Evolutionary conservation across 2,329 filamentous ascomycete genomes (phyloP).

Genomic region (Microdochium trichocladiopsis): DNA sequence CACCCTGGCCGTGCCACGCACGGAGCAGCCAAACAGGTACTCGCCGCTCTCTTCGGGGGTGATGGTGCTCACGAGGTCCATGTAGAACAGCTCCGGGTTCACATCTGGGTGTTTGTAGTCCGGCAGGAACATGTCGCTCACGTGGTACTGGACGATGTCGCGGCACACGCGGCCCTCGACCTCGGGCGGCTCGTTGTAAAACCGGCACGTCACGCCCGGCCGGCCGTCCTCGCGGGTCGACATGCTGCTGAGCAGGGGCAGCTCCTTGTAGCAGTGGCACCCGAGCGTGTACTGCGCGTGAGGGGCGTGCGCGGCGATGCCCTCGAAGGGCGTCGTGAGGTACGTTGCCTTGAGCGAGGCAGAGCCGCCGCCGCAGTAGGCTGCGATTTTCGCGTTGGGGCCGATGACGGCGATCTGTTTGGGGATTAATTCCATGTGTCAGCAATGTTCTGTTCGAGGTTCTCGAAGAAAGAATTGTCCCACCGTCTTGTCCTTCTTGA

Average conservation of each 20-base stretch:
- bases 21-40: slow-evolving; percentile 62
- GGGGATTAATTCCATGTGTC: not conserved
- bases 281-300: slow-evolving; percentile 47
- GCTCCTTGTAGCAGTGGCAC: slow-evolving; percentile 59
- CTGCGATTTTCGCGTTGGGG: slow-evolving; percentile 50
- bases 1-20: slow-evolving; percentile 56
- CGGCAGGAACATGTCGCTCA: slow-evolving; percentile 64
- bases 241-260: slow-evolving; percentile 53
- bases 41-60: slow-evolving; percentile 51
- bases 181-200: slow-evolving; percentile 37
- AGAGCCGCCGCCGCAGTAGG: slow-evolving; percentile 58
- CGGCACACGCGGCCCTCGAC: slow-evolving; percentile 12
- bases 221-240: slow-evolving; percentile 50
- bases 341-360: slow-evolving; percentile 56
- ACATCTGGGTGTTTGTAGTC: slow-evolving; percentile 58
- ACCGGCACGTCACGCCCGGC: slow-evolving; percentile 56
- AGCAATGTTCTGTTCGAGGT: too few species aligned
- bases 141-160: slow-evolving; percentile 52
- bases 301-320: slow-evolving; percentile 38
- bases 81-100: slow-evolving; percentile 57
- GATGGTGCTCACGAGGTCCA: slow-evolving; percentile 40
- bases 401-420: slow-evolving; percentile 44
- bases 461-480: too few species aligned
- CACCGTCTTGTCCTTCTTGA: slow-evolving; percentile 49
- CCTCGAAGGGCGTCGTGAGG: slow-evolving; percentile 65